A percentile compares a stretch with the other conserved stretches of the same genome.
Evolutionary conservation across 177 flowering plant species (phyloP).

Genomic region (Tripterygium wilfordii): DNA sequence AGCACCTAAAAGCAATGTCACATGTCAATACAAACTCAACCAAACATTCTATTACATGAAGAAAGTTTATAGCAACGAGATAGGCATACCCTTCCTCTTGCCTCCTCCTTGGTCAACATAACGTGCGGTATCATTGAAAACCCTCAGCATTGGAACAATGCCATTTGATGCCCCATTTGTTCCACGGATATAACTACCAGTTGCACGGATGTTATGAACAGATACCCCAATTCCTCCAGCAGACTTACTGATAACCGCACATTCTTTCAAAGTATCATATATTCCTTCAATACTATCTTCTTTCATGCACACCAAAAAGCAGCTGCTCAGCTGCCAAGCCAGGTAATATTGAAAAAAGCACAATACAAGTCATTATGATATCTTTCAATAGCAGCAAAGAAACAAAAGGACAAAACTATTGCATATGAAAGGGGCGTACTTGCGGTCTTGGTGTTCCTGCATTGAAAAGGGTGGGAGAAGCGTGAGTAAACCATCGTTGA

Average conservation of each 20-base stretch:
- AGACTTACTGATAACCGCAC: conserved; percentile 98
- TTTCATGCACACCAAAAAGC: conserved; percentile 97
- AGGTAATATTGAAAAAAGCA: too few relatives aligned
- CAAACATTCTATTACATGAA: neutral
- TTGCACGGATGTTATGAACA: conserved; percentile 92
- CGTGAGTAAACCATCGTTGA: conserved; percentile 99
- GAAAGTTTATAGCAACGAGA: too few relatives aligned
- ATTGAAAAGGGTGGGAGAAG: conserved; percentile 97
- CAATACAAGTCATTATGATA: too few relatives aligned
- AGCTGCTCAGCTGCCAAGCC: conserved; percentile 89
- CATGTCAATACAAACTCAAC: neutral
- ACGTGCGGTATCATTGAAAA: conserved; percentile 98
- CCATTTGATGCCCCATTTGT: conserved; percentile 99
- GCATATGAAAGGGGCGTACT: conserved; percentile 29
- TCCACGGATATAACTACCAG: conserved; percentile 95
- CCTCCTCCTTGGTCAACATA: conserved; percentile 99
- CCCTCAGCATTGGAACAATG: conserved; percentile 92
- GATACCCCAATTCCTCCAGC: conserved; percentile 99
- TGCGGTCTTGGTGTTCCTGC: conserved; percentile 98
- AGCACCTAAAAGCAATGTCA: conserved; percentile 58
- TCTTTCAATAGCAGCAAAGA: conserved; percentile 3
- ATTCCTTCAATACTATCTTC: conserved; percentile 98
- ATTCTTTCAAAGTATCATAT: conserved; percentile 93
- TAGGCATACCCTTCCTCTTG: conserved; percentile 81
- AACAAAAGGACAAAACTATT: neutral